Evolutionary conservation across 345 rosid species (phyloP), one percentile per base, ranked within the genome.

Genomic region (Aquilaria malaccensis): DNA sequence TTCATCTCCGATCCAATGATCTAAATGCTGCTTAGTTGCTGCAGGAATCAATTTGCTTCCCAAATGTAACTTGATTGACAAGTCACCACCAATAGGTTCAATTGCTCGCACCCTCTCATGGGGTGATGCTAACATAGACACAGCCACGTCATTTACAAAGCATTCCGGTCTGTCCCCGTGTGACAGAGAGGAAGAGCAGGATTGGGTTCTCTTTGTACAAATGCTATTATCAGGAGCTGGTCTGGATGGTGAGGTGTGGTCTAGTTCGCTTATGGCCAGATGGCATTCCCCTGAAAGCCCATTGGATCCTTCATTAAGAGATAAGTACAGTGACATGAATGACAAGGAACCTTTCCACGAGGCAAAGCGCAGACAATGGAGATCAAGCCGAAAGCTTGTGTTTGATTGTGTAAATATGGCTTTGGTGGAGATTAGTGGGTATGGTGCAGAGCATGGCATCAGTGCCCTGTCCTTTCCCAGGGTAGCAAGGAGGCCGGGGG

Each of bases 271-370:
- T 69, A 60, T 72, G 58, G 62, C 67, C 22, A 67, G 71, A 67
- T 87, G 92, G 95, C 83, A 87, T 75, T 88, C 93, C 30, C 82
- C 83, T 10, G 85, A 81, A 55, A 83, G 85, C 61, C 97, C 96
- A 9, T 67, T 91, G 52, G 97, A 88, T 50, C 96, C 95, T 31
- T 75, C 77, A 58, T 33, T 91, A 74, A 82, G 85, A 74, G 83
- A 84, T 61, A 79, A 71, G 64, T 79, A 75, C 61, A 71, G 77
- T 43, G 72, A 73, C 58, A 51, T 57, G 51, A 67, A 75, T 49
- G 76, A 80, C 41, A 81, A 81, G 74, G 84, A 79, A 48, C 74
- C 75, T 41, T 50, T 84, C 69, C 83, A 82, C 0, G 99, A 86
- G 81, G 86, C 89, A 2, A 85, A 74, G 72, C 79, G 79, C 66